Evolutionary conservation across 768 basidiomycete genomes (phyloP).

Genomic region (Boletus huronensis): DNA sequence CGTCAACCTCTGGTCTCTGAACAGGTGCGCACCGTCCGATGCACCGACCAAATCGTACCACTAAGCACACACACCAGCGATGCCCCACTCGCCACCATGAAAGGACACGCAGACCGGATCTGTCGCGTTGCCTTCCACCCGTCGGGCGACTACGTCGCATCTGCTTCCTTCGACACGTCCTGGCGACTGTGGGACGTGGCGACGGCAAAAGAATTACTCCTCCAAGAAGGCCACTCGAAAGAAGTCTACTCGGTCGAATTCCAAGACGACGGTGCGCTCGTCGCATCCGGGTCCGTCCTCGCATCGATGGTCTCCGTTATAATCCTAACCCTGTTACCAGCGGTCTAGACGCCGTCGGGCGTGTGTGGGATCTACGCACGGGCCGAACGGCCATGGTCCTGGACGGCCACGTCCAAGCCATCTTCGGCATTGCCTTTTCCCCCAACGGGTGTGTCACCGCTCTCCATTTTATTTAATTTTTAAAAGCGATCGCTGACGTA

Average conservation of each 20-base stretch:
- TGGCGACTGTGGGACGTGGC: slow-evolving; percentile 97
- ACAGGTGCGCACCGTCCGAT: slow-evolving; percentile 48
- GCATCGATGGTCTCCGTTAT: background rate
- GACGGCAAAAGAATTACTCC: slow-evolving; percentile 72
- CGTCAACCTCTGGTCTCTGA: slow-evolving; percentile 87
- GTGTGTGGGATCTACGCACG: slow-evolving; percentile 95
- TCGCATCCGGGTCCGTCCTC: slow-evolving; percentile 79
- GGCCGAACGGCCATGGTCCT: slow-evolving; percentile 97
- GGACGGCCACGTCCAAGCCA: slow-evolving; percentile 93
- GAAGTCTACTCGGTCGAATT: slow-evolving; percentile 97
- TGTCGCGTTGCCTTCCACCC: slow-evolving; percentile 97
- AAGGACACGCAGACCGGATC: slow-evolving; percentile 87
- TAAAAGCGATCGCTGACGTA: slow-evolving; percentile 11
- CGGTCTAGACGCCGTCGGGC: slow-evolving; percentile 93
- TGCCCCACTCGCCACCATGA: slow-evolving; percentile 76
- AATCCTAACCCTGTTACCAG: slow-evolving; percentile 38
- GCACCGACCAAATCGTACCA: background rate
- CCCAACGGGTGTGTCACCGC: slow-evolving; percentile 78
- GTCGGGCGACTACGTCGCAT: slow-evolving; percentile 88
- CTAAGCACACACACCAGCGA: slow-evolving; percentile 49
- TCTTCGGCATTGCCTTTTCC: slow-evolving; percentile 88
- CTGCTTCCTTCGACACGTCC: slow-evolving; percentile 94
- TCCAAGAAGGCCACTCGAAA: slow-evolving; percentile 97
- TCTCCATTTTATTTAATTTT: background rate
- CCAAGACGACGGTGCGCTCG: slow-evolving; percentile 90